Base-by-base conservation (phyloP, 1,139 yeast species). In the Meyerozyma smithsonii region DNA sequence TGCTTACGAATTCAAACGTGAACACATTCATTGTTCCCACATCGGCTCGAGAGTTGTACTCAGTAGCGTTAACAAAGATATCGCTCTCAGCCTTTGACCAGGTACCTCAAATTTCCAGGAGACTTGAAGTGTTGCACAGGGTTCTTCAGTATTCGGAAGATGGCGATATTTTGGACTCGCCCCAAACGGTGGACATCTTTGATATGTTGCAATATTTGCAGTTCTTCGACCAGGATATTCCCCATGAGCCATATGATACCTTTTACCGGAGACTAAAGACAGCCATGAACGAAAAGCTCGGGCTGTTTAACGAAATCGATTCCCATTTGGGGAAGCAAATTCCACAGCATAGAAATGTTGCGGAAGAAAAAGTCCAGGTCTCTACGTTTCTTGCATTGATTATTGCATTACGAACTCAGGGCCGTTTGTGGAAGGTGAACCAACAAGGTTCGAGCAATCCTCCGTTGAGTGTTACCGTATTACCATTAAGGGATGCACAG, bases 101-200 rank as follows among this genome's bases (percentile, higher is more conserved):
- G 25, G 39, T 50, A 35, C 68, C 69, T 18, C 48, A 49, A 10
- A 55, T 61, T 8, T 47, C 64, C 17, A 50, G 59, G 38, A 74
- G 74, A 47, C 61, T 83, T 38, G 84, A 79, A 52, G 49, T 67
- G 3, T 50, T 82, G 20, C 86, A 83, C 55, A 64, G 79, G 41
- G 52, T 64, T 3, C 54, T 82, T 18, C 88, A 80, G 55, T 62
- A 66, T 51, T 61, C 64, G 44, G 71, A 66, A 36, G 68, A 73
- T 35, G 64, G 64, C 8, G 65, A 64, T 37, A 37, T 61, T 8
- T 44, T 61, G 15, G 60, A 57, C 20, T 53, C 65, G 1, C 79
- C 84, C 2, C 60, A 72, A 40, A 72, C 74, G 20, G 51, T 80
- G 0, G 70, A 83, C 0, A 57, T 80, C 2, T 70, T 75, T 45